These are phyloP conservation scores for Umbilicaria muhlenbergii DNA, from an alignment of 495 filamentous ascomycete genomes.

Conservation along the genomic window DNA sequence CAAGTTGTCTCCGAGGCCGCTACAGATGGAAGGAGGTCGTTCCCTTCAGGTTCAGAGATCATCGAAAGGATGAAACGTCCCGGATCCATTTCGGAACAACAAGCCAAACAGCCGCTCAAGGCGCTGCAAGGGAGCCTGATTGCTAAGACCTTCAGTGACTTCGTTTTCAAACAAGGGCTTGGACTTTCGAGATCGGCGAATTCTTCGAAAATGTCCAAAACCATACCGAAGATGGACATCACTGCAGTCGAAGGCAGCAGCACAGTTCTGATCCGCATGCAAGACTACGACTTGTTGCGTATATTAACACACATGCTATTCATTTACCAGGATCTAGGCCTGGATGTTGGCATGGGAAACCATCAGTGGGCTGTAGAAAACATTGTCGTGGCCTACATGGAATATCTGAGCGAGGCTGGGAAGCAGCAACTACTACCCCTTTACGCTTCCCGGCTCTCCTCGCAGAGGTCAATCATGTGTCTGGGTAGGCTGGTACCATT, in stretches of 20 bases:
- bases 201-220: slow-evolving; percentile 26
- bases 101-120: slow-evolving; percentile 41
- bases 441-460: slow-evolving; percentile 65
- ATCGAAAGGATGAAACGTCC: slow-evolving; percentile 30
- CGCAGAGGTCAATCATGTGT: slow-evolving; percentile 24
- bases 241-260: slow-evolving; percentile 9
- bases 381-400: slow-evolving; percentile 60
- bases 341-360: slow-evolving; percentile 17
- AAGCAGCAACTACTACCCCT: slow-evolving; percentile 65
- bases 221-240: slow-evolving; percentile 24
- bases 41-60: slow-evolving; percentile 31
- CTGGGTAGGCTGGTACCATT: slow-evolving; percentile 42
- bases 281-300: slow-evolving; percentile 42
- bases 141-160: slow-evolving; percentile 36
- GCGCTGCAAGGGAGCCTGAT: slow-evolving; percentile 52
- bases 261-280: slow-evolving; percentile 25
- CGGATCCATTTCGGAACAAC: slow-evolving; percentile 26
- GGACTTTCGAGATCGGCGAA: slow-evolving; percentile 38
- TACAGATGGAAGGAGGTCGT: slow-evolving; percentile 34
- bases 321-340: slow-evolving; percentile 25
- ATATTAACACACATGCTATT: slow-evolving; percentile 45
- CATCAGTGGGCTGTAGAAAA: slow-evolving; percentile 33
- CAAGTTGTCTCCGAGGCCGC: slow-evolving; percentile 39
- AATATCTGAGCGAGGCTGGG: slow-evolving; percentile 51
- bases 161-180: slow-evolving; percentile 42